phyloP scores from a whole-genome alignment of 345 rosid genomes.

The Cardamine resedifolia region DNA sequence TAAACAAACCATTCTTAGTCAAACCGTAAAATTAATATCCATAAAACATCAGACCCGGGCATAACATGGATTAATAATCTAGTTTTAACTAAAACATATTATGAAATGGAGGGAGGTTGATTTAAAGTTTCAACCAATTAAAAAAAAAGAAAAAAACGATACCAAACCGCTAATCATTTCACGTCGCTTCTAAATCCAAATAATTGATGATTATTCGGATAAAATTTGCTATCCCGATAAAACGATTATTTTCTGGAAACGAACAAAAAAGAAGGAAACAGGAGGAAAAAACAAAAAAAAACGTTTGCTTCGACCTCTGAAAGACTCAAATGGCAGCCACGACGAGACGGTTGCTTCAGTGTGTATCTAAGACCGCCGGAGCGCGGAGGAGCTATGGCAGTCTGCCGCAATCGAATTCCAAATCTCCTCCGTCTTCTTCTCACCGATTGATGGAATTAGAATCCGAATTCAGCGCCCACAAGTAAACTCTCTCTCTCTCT shows the following conservation, averaged over 20 bases:
- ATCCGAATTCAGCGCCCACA: slow-evolving; percentile 84
- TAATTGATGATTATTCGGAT: no score
- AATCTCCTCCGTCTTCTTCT: slow-evolving; percentile 53
- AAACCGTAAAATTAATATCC: no score
- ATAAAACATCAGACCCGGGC: no score
- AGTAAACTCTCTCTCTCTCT: slow-evolving; percentile 46
- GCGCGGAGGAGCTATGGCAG: slow-evolving; percentile 48
- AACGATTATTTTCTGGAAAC: slow-evolving; percentile 13
- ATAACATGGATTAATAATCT: no score
- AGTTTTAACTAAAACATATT: no score
- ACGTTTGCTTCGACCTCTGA: slow-evolving; percentile 7
- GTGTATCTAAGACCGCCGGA: slow-evolving; percentile 32
- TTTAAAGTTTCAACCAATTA: no score
- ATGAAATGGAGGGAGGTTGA: no score
- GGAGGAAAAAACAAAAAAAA: not conserved
- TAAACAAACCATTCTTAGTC: no score
- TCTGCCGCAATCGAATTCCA: slow-evolving; percentile 42
- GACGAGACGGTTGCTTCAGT: slow-evolving; percentile 38
- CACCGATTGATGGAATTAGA: slow-evolving; percentile 68
- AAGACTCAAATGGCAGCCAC: slow-evolving; percentile 42
- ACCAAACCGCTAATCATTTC: no score
- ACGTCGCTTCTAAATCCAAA: no score
- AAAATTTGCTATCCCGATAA: slow-evolving; percentile 5
- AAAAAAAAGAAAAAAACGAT: no score
- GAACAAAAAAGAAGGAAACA: not conserved